phyloP scores from a whole-genome alignment of 2,329 filamentous ascomycete genomes.

The Pseudogymnoascus sp. region DNA sequence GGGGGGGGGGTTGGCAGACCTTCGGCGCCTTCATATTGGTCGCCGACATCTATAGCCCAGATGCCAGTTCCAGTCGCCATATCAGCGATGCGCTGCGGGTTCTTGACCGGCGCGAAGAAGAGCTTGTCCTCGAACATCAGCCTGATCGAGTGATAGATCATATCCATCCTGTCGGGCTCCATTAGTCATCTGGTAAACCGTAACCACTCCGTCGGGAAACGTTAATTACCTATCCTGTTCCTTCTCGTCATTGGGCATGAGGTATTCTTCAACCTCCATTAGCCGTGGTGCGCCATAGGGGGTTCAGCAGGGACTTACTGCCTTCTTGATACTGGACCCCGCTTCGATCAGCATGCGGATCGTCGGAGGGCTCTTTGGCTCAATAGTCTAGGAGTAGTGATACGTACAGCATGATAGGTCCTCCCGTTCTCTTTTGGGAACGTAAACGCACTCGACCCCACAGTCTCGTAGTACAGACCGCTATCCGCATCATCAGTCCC shows the following conservation, averaged over 20 bases:
- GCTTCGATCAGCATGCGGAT: background rate
- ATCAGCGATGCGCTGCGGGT: slow-evolving; percentile 36
- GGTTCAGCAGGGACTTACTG: background rate
- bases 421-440: background rate
- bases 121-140: background rate
- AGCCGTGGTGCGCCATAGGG: background rate
- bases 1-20: background rate
- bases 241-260: slow-evolving; percentile 8
- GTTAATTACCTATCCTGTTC: slow-evolving; percentile 5
- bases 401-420: slow-evolving; percentile 6
- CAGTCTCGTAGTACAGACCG: background rate
- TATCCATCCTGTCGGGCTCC: background rate
- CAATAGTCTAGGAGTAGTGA: background rate
- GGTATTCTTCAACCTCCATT: background rate
- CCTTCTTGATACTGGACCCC: slow-evolving; percentile 7
- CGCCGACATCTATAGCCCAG: slow-evolving; percentile 60
- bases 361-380: background rate
- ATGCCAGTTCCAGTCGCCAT: slow-evolving; percentile 44
- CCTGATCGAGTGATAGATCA: background rate
- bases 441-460: slow-evolving; percentile 1
- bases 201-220: background rate
- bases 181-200: background rate
- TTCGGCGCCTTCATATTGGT: slow-evolving; percentile 45
- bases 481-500: slow-evolving; percentile 1
- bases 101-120: slow-evolving; percentile 34